phyloP scores from a whole-genome alignment of 306 rosid species.

The Quercus mongolica region DNA sequence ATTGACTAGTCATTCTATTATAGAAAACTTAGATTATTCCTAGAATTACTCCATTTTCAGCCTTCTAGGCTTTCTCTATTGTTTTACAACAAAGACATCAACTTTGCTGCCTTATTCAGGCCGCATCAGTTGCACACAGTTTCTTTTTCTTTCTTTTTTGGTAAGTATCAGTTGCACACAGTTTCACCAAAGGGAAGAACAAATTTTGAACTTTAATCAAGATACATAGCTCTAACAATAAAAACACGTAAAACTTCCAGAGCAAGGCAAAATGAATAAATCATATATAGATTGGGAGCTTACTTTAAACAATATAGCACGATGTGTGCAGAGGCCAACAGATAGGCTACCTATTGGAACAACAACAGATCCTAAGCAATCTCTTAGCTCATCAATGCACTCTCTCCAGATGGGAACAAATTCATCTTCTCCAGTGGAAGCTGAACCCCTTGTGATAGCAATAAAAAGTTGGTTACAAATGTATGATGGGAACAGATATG shows the following conservation, averaged over 20 bases:
- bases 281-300: conserved; percentile 28
- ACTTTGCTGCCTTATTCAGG: no score
- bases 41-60: no score
- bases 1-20: no score
- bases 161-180: not conserved
- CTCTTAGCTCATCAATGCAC: conserved; percentile 76
- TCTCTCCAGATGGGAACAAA: conserved; percentile 72
- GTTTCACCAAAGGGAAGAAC: not conserved
- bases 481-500: conserved; percentile 22
- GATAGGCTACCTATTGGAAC: conserved; percentile 93
- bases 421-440: conserved; percentile 68
- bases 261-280: not conserved
- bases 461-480: conserved; percentile 41
- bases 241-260: conserved; percentile 10
- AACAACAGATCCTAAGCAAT: conserved; percentile 87
- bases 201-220: not conserved
- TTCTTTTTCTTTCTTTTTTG: not conserved
- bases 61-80: no score
- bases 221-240: conserved; percentile 1
- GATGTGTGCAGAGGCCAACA: conserved; percentile 95
- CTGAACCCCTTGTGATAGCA: conserved; percentile 79
- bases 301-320: conserved; percentile 91
- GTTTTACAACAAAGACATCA: no score
- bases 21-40: no score
- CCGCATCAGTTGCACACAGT: not conserved